A percentile compares a stretch with the other conserved stretches of the same genome.
Evolutionary conservation across 768 basidiomycete species (phyloP).

Genomic region (Leccinum disarticulatum): DNA sequence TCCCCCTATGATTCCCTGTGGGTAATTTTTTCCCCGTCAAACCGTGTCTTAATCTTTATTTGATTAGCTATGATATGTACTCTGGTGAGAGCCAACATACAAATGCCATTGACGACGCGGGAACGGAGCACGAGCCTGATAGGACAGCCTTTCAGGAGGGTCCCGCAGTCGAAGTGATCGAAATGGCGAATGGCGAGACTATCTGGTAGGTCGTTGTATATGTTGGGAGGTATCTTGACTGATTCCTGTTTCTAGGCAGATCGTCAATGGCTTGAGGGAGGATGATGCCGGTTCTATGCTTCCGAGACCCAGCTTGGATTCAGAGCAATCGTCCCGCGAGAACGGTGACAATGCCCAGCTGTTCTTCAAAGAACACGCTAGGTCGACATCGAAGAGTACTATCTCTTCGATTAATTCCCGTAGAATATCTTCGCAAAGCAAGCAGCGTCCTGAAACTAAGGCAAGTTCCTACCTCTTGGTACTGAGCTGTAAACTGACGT

Average conservation of each 20-base stretch:
- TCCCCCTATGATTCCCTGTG: conserved; percentile 80
- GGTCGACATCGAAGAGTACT: conserved; percentile 67
- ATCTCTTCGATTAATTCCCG: conserved; percentile 56
- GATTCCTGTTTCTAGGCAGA: conserved; percentile 47
- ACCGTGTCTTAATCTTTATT: conserved; percentile 20
- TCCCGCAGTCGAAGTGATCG: conserved; percentile 74
- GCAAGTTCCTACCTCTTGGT: conserved; percentile 39
- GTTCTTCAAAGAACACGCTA: conserved; percentile 75
- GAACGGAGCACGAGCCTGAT: conserved; percentile 21
- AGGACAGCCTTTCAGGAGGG: conserved; percentile 40
- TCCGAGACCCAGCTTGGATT: conserved; percentile 69
- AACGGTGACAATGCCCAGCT: conserved; percentile 58
- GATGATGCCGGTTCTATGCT: conserved; percentile 71
- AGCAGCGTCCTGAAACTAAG: conserved; percentile 80
- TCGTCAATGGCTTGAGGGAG: conserved; percentile 81
- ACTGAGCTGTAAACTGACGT: conserved; percentile 8
- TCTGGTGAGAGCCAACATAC: conserved; percentile 52
- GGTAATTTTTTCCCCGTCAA: conserved; percentile 34
- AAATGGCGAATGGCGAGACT: conserved; percentile 84
- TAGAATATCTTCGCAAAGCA: conserved; percentile 54
- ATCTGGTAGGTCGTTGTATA: conserved; percentile 60
- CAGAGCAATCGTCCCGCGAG: conserved; percentile 61
- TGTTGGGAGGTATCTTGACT: background rate
- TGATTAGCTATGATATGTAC: conserved; percentile 76
- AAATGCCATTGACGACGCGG: conserved; percentile 37